These are phyloP conservation scores for Ganoderma sinense DNA, from an alignment of 1,284 basidiomycete genomes.

Conservation along the genomic window DNA sequence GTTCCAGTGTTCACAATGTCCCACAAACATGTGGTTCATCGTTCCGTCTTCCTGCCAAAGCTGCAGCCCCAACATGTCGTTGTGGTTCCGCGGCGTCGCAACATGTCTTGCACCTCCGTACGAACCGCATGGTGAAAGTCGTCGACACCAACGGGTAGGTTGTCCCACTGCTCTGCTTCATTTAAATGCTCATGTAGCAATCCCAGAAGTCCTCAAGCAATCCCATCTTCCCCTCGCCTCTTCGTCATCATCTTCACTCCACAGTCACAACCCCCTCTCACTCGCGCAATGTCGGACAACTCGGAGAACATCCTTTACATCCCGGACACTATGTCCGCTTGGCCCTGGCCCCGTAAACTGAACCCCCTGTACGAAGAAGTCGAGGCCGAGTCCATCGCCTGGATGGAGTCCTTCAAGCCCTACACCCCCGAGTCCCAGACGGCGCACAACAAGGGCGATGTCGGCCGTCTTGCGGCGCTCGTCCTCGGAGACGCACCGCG, in stretches of 20 bases:
- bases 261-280: no score
- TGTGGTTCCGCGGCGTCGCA: not conserved
- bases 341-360: slow-evolving; percentile 29
- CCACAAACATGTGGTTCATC: not conserved
- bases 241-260: not conserved
- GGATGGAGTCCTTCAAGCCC: slow-evolving; percentile 41
- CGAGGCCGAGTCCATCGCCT: slow-evolving; percentile 38
- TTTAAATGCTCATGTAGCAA: not conserved
- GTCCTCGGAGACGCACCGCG: slow-evolving; percentile 32
- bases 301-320: slow-evolving; percentile 11
- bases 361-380: slow-evolving; percentile 35
- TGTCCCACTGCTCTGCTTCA: not conserved
- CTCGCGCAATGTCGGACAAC: not conserved
- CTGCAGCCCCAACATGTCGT: not conserved
- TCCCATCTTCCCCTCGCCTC: not conserved
- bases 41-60: not conserved
- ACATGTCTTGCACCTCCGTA: not conserved
- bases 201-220: not conserved
- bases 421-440: slow-evolving; percentile 39
- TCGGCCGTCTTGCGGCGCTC: slow-evolving; percentile 38
- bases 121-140: not conserved
- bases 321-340: slow-evolving; percentile 25
- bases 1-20: not conserved
- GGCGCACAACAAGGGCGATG: slow-evolving; percentile 43
- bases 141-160: not conserved